Evolutionary conservation across 148 eudicot species (phyloP), one percentile per base, ranked within the genome.

Genomic region (Diospyros kaki): DNA sequence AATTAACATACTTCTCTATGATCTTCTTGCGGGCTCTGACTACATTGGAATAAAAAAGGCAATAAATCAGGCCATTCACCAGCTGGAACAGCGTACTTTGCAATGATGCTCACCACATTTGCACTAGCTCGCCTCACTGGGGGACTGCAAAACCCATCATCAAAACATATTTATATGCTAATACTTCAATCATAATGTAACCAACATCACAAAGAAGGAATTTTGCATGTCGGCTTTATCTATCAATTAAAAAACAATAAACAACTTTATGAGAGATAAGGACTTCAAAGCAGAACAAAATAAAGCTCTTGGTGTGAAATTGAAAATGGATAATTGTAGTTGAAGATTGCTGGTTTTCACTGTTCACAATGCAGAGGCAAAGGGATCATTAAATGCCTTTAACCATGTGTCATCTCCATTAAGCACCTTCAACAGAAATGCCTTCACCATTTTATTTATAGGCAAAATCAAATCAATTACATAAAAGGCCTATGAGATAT

Each of bases 101-200:
- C 98, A 56, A 95, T 81, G 56, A 92, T 87, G 72, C 98, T 90
- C 58, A 92, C 93, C 50, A 90, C 98, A 86, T 95, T 92, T 73
- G 98, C 98, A 87, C 98, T 94, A 43, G 98, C 98, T 86, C 97
- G 82, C 84, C 98, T 86, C 70, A 94, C 98, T 12, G 94, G 92
- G 68, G 97, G 92, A 76, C 98, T 95, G 86, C 82, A 81, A 79
- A 76, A 64, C 2, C 73, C 62, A 53, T 65, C n/a, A 61, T 46
- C 44, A 12, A 28, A 58, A 41, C 17, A 52, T 17, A n/a, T 42
- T 55, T 14, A 54, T 7, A 59, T 62, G 63, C 45, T 17, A 52
- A n/a, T 74, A 74, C 54, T 61, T 41, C 50, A 9, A 13, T 4
- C 63, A 61, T 28, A 28, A 28, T 59, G 38, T 8, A 48, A 67